Evolutionary conservation across 2,329 filamentous ascomycete species (phyloP).

Genomic region (Coleophoma cylindrospora): DNA sequence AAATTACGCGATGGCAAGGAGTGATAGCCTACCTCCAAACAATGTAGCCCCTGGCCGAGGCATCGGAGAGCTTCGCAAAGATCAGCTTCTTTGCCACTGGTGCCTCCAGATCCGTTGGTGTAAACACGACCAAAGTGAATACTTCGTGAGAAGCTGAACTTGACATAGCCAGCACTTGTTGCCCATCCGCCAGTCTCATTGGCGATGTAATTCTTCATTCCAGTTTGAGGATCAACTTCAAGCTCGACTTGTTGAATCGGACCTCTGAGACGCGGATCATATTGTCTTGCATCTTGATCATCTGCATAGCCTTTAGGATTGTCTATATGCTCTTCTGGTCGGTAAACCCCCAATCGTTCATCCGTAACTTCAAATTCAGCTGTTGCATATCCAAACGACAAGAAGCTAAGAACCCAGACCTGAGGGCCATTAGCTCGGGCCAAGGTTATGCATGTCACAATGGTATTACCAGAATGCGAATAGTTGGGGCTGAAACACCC

Average conservation of each 20-base stretch:
- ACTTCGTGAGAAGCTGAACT: slow-evolving; percentile 67
- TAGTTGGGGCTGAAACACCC: slow-evolving; percentile 71
- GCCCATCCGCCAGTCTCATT: slow-evolving; percentile 86
- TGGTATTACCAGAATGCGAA: slow-evolving; percentile 59
- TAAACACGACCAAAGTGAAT: slow-evolving; percentile 77
- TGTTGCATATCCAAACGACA: slow-evolving; percentile 81
- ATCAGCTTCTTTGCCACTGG: slow-evolving; percentile 65
- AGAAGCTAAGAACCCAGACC: slow-evolving; percentile 77
- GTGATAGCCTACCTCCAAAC: slow-evolving; percentile 31
- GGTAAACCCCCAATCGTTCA: slow-evolving; percentile 74
- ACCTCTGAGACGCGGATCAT: slow-evolving; percentile 74
- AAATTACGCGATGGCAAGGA: no score
- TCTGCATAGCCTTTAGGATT: slow-evolving; percentile 86
- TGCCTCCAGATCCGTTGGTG: slow-evolving; percentile 54
- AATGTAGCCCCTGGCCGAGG: slow-evolving; percentile 52
- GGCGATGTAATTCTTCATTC: slow-evolving; percentile 99
- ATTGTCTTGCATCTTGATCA: slow-evolving; percentile 76
- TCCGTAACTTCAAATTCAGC: slow-evolving; percentile 80
- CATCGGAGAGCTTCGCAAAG: slow-evolving; percentile 73
- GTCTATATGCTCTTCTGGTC: slow-evolving; percentile 69
- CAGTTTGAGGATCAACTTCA: slow-evolving; percentile 68
- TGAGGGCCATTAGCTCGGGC: slow-evolving; percentile 19
- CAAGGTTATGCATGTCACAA: neutral
- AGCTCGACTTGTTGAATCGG: slow-evolving; percentile 70
- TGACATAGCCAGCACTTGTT: slow-evolving; percentile 81